Evolutionary conservation across 495 filamentous ascomycete genomes (phyloP), one percentile per base, ranked within the genome.

Genomic region (Tuber microsphaerosporum): DNA sequence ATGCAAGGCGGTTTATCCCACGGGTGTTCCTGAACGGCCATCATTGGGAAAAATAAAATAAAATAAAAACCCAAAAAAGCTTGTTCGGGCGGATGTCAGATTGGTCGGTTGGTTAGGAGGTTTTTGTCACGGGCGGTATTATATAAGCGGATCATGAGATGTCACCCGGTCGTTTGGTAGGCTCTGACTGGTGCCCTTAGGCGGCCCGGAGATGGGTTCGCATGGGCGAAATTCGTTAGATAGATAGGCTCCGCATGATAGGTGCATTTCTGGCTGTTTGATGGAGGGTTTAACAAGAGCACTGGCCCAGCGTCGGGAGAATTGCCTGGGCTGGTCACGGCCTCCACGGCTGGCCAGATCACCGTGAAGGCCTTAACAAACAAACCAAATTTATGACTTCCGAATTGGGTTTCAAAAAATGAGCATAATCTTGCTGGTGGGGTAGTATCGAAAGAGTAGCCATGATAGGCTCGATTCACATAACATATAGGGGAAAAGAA

Each of bases 1-100:
- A 65, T 65, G 56, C 56, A 65, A 65, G 56, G 56, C 56, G 56
- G 56, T 65, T 65, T 17, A 65, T 65, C 56, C 56, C 56, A 65
- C 56, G 56, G n/a, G 56, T 65, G 56, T 31, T 65, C 56, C 56
- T 65, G 56, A 65, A 26, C 26, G 26, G 26, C 56, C 56, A 65
- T 65, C 31, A 65, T 31, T 65, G n/a, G 56, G 56, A 65, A 65
- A 65, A 65, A 65, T 65, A 17, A 65, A 65, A 56, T 56, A 56
- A 56, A 12, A 56, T 56, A 56, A 65, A 16, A 31, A 12, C 12
- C n/a, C 10, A 65, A 65, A 65, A 65, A 65, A 65, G 56, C 56
- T 65, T 65, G 26, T 65, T 65, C 10, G 10, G 56, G 56, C 26
- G 26, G 56, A 65, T 8, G 31, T 65, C 12, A 65, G 26, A 65